phyloP scores from a whole-genome alignment of 208 protist genomes.

The Acanthamoeba healyi region DNA sequence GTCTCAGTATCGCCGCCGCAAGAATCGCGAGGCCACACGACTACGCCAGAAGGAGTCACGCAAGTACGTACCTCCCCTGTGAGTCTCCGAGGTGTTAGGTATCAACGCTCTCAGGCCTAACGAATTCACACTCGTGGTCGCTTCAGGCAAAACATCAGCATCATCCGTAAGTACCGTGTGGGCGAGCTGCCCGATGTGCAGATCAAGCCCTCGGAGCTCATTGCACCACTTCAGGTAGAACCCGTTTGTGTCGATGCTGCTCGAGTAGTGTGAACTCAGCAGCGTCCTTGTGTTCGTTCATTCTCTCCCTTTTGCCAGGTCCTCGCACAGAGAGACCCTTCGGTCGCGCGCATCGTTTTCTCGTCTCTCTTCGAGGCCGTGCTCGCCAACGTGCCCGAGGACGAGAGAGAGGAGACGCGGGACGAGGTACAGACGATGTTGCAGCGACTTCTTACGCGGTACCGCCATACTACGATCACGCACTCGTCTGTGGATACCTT shows the following conservation, averaged over 20 bases:
- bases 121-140: not conserved
- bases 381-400: slow-evolving; percentile 51
- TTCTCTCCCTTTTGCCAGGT: not conserved
- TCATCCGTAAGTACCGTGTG: slow-evolving; percentile 86
- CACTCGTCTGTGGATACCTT: not conserved
- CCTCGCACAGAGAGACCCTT: slow-evolving; percentile 65
- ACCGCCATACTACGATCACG: not conserved
- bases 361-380: slow-evolving; percentile 68
- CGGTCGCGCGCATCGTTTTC: slow-evolving; percentile 58
- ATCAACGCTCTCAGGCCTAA: not conserved
- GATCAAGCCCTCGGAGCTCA: slow-evolving; percentile 89
- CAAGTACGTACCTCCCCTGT: slow-evolving; percentile 35
- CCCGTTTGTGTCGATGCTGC: too few relatives aligned
- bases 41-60: slow-evolving; percentile 47
- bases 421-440: slow-evolving; percentile 53
- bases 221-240: slow-evolving; percentile 92
- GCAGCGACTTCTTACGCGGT: not conserved
- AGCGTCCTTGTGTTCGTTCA: not conserved
- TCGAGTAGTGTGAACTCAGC: too few relatives aligned
- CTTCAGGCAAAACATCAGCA: slow-evolving; percentile 21
- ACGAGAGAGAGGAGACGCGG: slow-evolving; percentile 57
- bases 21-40: slow-evolving; percentile 42
- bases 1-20: slow-evolving; percentile 25
- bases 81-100: slow-evolving; percentile 25
- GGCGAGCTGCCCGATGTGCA: slow-evolving; percentile 93